Evolutionary conservation across 23 red algal genomes (phyloP).

Genomic region (Gracilaria caudata): DNA sequence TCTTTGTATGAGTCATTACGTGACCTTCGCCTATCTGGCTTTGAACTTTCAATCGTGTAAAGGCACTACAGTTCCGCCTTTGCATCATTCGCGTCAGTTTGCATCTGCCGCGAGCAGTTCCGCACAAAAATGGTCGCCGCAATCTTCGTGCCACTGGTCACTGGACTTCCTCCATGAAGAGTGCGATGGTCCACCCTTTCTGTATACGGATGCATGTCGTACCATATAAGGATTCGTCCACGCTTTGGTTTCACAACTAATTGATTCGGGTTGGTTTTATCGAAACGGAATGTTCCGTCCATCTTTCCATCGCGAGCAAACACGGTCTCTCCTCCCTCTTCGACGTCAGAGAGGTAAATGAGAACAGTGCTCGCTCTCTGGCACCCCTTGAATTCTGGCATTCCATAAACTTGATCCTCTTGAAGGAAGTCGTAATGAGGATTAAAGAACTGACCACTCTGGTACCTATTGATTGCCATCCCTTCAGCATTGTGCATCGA

Average conservation of each 20-base stretch:
- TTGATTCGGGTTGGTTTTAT: constrained; percentile 26
- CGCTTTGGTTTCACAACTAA: constrained; percentile 30
- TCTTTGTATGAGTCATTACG: no score
- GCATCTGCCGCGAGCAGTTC: background rate
- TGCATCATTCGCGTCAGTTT: background rate
- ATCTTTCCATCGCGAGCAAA: constrained; percentile 23
- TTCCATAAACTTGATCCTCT: background rate
- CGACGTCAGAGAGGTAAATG: constrained; percentile 41
- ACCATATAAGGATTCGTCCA: constrained; percentile 42
- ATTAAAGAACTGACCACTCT: constrained; percentile 11
- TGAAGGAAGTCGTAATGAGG: constrained; percentile 40
- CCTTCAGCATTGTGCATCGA: background rate
- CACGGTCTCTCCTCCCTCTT: constrained; percentile 51
- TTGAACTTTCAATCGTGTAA: background rate
- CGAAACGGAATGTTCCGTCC: constrained; percentile 4
- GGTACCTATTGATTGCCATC: constrained; percentile 7
- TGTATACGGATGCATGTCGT: constrained; percentile 53
- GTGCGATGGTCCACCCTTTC: constrained; percentile 35
- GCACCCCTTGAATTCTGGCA: constrained; percentile 20
- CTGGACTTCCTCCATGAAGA: constrained; percentile 45
- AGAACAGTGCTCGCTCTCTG: constrained; percentile 40
- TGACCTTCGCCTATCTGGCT: background rate
- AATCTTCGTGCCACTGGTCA: constrained; percentile 26
- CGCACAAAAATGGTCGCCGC: constrained; percentile 51
- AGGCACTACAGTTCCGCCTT: background rate